Base-by-base conservation (phyloP, 192 early-diverging fungal species). In the Jimgerdemannia flammicorona region DNA sequence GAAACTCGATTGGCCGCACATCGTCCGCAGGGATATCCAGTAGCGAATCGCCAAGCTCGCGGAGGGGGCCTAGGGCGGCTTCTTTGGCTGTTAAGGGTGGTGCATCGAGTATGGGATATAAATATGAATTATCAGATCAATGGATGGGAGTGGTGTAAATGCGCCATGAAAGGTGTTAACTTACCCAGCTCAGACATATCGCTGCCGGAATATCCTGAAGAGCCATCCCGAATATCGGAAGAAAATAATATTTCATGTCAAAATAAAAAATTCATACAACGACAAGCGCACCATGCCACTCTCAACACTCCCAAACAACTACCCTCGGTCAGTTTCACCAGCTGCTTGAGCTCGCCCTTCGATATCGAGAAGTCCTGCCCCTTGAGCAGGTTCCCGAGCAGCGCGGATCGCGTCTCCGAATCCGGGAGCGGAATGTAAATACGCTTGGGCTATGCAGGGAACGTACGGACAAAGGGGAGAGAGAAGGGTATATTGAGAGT, bases 391-490 rank as follows among this genome's bases (percentile, higher is more conserved):
- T 90, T 90, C 39, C 66, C 64, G n/a, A 97, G 80, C 59, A 98
- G 87, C 1, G 79, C 75, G 10, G 73, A 67, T 10, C 96, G 85
- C 11, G 93, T 95, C 11, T 78, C 77, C 4, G 70, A 73, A 74
- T 96, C 95, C 0, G 96, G 96, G 73, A 98, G 76, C 4, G 96
- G 95, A 74, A 98, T 95, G 74, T 95, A 96, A 44, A 92, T 75
- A 3, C 90, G 85, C 69, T 91, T 91, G 7, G 85, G 84, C 29
- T 29, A 1, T 29, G 29, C 0, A 1, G 29, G 1, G 29, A 29
- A 29, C 29, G 29, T 29, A 29, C 29, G 29, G 29, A 29, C 29
- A 29, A 29, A 29, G 29, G 29, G 29, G 29, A 29, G 29, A 29
- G 29, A 29, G 29, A 29, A 29, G 29, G 29, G 29, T 29, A 29